Evolutionary conservation across 108 stramenopile species (phyloP).

Genomic region (Asterionellopsis glacialis): DNA sequence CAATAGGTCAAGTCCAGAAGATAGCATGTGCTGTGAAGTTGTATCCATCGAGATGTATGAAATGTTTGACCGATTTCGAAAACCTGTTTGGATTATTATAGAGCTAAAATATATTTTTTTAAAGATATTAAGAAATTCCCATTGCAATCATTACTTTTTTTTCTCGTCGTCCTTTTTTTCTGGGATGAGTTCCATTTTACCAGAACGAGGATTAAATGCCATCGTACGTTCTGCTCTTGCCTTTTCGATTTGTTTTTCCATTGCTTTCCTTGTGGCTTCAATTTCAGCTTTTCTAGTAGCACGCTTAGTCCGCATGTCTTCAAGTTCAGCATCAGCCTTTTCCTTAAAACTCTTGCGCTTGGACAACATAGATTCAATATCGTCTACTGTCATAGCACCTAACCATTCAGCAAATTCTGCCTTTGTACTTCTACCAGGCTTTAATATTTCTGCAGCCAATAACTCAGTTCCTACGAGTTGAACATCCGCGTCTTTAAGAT

Average conservation of each 20-base stretch:
- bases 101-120: neutral
- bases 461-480: slow-evolving; percentile 78
- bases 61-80: neutral
- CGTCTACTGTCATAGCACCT: slow-evolving; percentile 58
- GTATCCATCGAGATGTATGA: too few species aligned
- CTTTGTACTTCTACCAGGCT: slow-evolving; percentile 51
- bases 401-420: slow-evolving; percentile 83
- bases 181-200: slow-evolving; percentile 52
- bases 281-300: slow-evolving; percentile 37
- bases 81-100: neutral
- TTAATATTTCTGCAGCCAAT: slow-evolving; percentile 65
- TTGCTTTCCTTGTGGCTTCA: slow-evolving; percentile 22
- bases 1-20: too few species aligned
- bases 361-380: slow-evolving; percentile 56
- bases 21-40: too few species aligned
- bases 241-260: slow-evolving; percentile 50
- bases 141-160: neutral
- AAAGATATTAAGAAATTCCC: neutral
- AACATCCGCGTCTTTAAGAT: slow-evolving; percentile 59
- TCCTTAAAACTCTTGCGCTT: slow-evolving; percentile 59
- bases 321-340: slow-evolving; percentile 47
- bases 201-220: slow-evolving; percentile 64
- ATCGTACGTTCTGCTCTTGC: slow-evolving; percentile 69
- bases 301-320: slow-evolving; percentile 22
- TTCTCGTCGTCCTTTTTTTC: slow-evolving; percentile 15